These are phyloP conservation scores for Podospora sp. DNA, from an alignment of 495 filamentous ascomycete species.

Conservation along the genomic window DNA sequence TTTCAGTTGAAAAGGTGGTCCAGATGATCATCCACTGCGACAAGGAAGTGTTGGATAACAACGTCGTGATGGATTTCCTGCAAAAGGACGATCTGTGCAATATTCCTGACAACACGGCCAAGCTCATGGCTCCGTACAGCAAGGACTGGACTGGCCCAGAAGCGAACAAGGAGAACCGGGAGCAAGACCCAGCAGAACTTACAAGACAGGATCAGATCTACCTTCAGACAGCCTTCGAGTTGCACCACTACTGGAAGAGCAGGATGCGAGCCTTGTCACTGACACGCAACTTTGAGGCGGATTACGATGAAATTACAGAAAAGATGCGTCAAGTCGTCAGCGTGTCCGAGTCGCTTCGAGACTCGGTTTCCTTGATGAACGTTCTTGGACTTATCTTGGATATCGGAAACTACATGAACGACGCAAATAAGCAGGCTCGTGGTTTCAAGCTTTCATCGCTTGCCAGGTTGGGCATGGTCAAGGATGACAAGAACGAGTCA, in stretches of 20 bases:
- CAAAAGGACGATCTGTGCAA: constrained; percentile 89
- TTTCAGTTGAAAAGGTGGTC: constrained; percentile 77
- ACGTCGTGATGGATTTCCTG: constrained; percentile 96
- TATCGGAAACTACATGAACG: constrained; percentile 99
- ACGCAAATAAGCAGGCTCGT: constrained; percentile 94
- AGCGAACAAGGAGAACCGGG: constrained; percentile 74
- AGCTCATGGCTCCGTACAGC: constrained; percentile 91
- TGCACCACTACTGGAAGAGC: constrained; percentile 98
- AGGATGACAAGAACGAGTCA: constrained; percentile 97
- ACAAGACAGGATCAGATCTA: constrained; percentile 96
- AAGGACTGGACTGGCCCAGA: constrained; percentile 95
- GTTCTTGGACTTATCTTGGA: constrained; percentile 94
- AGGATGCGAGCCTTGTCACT: constrained; percentile 88
- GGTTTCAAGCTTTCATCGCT: constrained; percentile 98
- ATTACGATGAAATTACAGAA: constrained; percentile 86
- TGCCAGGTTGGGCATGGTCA: constrained; percentile 93
- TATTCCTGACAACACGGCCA: constrained; percentile 86
- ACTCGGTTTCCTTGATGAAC: constrained; percentile 91
- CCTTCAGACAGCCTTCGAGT: constrained; percentile 86
- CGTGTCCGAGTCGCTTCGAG: constrained; percentile 85
- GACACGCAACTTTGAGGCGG: constrained; percentile 80
- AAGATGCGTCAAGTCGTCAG: constrained; percentile 80
- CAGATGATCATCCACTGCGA: constrained; percentile 97
- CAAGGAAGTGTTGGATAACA: constrained; percentile 84
- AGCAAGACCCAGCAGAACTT: constrained; percentile 85